Base-by-base conservation (phyloP, 129 eudicot species). In the Flaveria bidentis region DNA sequence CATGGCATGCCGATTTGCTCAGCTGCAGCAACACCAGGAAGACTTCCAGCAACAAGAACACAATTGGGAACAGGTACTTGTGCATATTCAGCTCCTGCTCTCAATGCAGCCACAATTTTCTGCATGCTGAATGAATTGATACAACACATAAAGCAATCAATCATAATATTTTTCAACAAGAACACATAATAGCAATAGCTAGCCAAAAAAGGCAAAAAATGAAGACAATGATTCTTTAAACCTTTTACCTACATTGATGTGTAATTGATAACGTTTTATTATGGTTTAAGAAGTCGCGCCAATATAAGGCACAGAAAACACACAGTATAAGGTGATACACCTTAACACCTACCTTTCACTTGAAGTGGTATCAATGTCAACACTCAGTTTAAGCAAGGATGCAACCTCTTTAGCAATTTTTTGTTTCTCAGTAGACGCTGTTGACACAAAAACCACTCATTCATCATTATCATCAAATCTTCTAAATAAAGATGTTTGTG, bases 1-100 rank as follows among this genome's bases (percentile, higher is more conserved):
- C 96, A 90, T 10, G 98, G 97, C 98, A 93, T 90, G 89, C 97
- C 87, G 12, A 90, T 88, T 23, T 86, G 92, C 78, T 93, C 98
- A 14, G 98, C 97, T 58, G 89, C 98, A 84, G 87, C 78, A n/a
- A 93, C 86, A 81, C 95, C 96, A 22, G 89, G 78, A 73, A 88
- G 96, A 76, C 91, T 85, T 74, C 97, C 98, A 52, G 98, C 87
- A 82, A 93, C 82, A 73, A 93, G 96, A 77, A 90, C 85, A 71
- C 97, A 93, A 65, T 83, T 85, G 39, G 81, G 53, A 49, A 88
- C 85, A 47, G 96, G 85, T 25, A 90, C 91, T n/a, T 84, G 89
- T 22, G 89, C 97, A 73, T 80, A 77, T 76, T 93, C 98, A 55
- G 98, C 96, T 4, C 91, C 98, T 45, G 97, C 97, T 74, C 98